Conservation (phyloP, 805 yeast genomes). For the Wickerhamiella cacticola region DNA sequence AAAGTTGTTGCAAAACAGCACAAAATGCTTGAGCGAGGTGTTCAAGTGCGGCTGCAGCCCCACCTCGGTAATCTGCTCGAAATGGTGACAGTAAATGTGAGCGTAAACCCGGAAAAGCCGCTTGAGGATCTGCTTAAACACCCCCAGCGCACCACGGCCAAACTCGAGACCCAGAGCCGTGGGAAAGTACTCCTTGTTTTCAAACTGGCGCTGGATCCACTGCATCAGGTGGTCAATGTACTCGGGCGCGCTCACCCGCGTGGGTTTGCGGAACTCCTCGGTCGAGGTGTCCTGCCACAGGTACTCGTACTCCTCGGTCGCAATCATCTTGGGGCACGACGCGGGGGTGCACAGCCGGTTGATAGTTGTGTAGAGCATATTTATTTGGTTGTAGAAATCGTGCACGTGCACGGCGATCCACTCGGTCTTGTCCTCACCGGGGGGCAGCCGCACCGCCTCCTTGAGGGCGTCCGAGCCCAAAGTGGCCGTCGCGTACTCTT, state of each 20-base stretch:
- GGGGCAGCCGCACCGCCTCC: conserved; percentile 88
- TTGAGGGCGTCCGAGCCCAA: conserved; percentile 83
- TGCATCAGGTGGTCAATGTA: conserved; percentile 87
- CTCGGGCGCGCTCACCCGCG: conserved; percentile 85
- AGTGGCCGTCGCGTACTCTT: conserved; percentile 87
- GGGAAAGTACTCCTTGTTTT: conserved; percentile 84
- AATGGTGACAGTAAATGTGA: conserved; percentile 95
- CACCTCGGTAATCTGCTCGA: conserved; percentile 84
- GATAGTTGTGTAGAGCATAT: conserved; percentile 90
- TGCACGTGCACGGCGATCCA: conserved; percentile 98
- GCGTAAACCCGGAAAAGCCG: conserved; percentile 91
- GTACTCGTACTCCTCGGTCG: conserved; percentile 93
- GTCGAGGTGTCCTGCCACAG: conserved; percentile 72
- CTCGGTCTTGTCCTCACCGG: conserved; percentile 80
- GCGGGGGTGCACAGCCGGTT: conserved; percentile 92
- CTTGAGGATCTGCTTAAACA: conserved; percentile 78
- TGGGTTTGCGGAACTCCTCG: conserved; percentile 52
- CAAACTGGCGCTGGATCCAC: conserved; percentile 90
- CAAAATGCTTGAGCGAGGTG: conserved; percentile 89
- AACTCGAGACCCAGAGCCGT: conserved; percentile 84
- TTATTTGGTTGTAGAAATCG: conserved; percentile 89
- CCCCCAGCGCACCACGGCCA: conserved; percentile 66
- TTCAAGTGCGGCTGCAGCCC: conserved; percentile 87
- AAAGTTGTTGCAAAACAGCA: conserved; percentile 76
- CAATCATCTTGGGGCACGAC: conserved; percentile 96